Conservation (phyloP, 1,284 basidiomycete species). For the Cryptococcus hybrid region DNA sequence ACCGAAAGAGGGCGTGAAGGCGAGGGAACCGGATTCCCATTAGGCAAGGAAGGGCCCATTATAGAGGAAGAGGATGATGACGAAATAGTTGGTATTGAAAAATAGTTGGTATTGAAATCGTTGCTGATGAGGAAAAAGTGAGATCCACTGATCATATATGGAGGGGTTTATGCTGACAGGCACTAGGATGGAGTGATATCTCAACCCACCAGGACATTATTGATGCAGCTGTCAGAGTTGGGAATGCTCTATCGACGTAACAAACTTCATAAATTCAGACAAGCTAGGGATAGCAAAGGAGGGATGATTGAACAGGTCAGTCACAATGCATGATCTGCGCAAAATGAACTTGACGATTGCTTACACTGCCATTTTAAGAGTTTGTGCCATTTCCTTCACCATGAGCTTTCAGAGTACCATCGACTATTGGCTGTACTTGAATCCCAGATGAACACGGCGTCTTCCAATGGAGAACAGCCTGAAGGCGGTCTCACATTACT, state of each 20-base stretch:
- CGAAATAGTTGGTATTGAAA: constrained; percentile 41
- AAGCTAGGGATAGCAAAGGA: constrained; percentile 54
- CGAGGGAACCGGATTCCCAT: constrained; percentile 35
- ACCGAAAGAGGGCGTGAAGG: constrained; percentile 32
- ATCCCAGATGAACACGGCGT: constrained; percentile 67
- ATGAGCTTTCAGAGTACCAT: constrained; percentile 92
- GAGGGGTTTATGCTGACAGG: constrained; percentile 6
- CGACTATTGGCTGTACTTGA: constrained; percentile 88
- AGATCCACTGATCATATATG: constrained; percentile 1
- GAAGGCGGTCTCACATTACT: constrained; percentile 72
- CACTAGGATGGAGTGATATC: constrained; percentile 62
- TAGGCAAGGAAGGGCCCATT: constrained; percentile 22
- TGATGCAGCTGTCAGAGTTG: constrained; percentile 88
- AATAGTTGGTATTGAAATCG: constrained; percentile 41
- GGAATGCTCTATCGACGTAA: constrained; percentile 89
- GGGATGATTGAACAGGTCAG: constrained; percentile 74
- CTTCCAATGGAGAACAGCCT: neutral
- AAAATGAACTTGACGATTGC: neutral
- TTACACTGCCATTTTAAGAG: constrained; percentile 56
- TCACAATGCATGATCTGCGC: neutral
- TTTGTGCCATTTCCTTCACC: constrained; percentile 88
- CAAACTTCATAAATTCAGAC: constrained; percentile 62
- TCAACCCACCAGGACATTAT: constrained; percentile 68
- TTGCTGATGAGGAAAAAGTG: constrained; percentile 45
- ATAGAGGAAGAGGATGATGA: constrained; percentile 36